Conservation (phyloP, 2,329 filamentous ascomycete species). For the Cladophialophora yegresii region DNA sequence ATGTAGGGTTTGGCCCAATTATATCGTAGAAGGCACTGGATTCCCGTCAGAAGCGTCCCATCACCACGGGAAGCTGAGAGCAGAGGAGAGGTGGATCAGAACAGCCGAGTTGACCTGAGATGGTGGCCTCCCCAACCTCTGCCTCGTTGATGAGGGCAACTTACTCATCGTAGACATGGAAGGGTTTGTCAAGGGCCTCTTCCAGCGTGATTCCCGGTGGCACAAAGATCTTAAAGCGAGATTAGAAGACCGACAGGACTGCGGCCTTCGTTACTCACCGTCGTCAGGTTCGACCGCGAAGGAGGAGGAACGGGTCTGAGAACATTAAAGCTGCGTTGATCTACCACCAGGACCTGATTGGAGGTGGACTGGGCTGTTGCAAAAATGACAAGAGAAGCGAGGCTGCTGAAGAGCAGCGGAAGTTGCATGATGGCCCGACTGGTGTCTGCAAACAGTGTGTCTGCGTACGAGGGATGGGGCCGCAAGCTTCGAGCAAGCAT, state of each 20-base stretch:
- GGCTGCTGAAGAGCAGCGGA: slow-evolving; percentile 14
- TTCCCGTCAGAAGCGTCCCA: not conserved
- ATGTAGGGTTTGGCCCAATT: slow-evolving; percentile 52
- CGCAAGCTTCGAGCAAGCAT: not conserved
- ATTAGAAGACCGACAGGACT: not conserved
- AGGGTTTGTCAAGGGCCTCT: slow-evolving; percentile 41
- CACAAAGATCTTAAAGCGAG: slow-evolving; percentile 42
- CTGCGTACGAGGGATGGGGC: not conserved
- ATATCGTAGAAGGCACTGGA: slow-evolving; percentile 39
- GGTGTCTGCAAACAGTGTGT: not conserved
- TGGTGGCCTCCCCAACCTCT: not conserved
- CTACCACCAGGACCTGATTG: slow-evolving; percentile 48
- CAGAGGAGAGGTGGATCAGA: not conserved
- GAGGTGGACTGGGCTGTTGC: slow-evolving; percentile 35
- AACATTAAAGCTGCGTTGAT: slow-evolving; percentile 51
- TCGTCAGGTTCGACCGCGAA: slow-evolving; percentile 38
- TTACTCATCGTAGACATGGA: slow-evolving; percentile 52
- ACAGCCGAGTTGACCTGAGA: not conserved
- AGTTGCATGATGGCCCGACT: slow-evolving; percentile 19
- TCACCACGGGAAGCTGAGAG: not conserved
- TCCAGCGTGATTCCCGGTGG: slow-evolving; percentile 50
- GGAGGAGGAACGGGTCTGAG: slow-evolving; percentile 46
- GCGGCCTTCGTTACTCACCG: slow-evolving; percentile 38
- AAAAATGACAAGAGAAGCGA: slow-evolving; percentile 9
- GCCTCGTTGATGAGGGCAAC: not conserved